A percentile compares a stretch with the other conserved stretches of the same genome.
Evolutionary conservation across 2,329 filamentous ascomycete species (phyloP).

Genomic region (Fusarium citri): DNA sequence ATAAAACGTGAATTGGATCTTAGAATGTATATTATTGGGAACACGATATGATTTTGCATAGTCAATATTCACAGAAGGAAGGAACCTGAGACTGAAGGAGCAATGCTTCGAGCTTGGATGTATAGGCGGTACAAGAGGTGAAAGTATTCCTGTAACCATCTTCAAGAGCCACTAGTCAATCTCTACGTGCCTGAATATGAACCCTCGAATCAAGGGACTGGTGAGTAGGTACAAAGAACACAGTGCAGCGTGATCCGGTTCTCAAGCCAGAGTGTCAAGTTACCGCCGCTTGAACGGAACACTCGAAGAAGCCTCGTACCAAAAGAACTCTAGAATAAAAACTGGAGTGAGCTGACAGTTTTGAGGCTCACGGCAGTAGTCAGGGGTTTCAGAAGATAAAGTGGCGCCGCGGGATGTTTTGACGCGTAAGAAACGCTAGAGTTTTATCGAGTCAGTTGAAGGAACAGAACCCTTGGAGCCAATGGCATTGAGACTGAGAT

Average conservation of each 20-base stretch:
- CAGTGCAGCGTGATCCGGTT: background rate
- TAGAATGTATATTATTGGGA: background rate
- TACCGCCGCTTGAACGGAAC: conserved; percentile 1
- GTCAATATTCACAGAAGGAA: background rate
- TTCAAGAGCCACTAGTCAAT: background rate
- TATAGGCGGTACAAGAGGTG: background rate
- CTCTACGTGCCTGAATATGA: background rate
- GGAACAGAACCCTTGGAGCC: conserved; percentile 14
- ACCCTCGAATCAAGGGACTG: background rate
- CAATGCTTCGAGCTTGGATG: background rate
- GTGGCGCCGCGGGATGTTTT: conserved; percentile 20
- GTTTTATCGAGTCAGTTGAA: conserved; percentile 19
- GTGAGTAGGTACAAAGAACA: background rate
- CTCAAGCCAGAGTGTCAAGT: background rate
- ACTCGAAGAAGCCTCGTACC: background rate
- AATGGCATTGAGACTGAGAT: conserved; percentile 12
- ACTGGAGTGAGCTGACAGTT: conserved; percentile 31
- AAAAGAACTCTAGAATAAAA: conserved; percentile 8
- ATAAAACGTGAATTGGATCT: background rate
- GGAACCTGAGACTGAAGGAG: conserved; percentile 6
- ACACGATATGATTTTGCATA: conserved; percentile 2
- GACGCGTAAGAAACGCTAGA: conserved; percentile 30
- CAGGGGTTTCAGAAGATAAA: conserved; percentile 19
- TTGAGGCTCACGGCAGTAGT: conserved; percentile 30
- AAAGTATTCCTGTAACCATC: background rate